Evolutionary conservation across 768 basidiomycete species (phyloP).

Genomic region (Suillus hirtellus): DNA sequence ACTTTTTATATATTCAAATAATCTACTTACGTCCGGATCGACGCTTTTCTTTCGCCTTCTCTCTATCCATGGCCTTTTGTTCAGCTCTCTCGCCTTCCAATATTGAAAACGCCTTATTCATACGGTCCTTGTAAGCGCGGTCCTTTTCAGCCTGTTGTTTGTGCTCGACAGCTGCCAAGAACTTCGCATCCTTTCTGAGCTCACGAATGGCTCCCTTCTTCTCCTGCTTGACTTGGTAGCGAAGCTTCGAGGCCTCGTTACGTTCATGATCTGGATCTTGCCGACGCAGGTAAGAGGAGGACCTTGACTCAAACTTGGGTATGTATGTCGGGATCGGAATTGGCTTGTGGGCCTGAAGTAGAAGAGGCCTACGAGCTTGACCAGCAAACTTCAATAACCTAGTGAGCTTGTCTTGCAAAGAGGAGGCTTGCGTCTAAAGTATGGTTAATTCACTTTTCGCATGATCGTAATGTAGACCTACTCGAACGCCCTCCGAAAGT

Average conservation of each 20-base stretch:
- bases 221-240: conserved; percentile 91
- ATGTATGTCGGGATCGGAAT: conserved; percentile 93
- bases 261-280: conserved; percentile 94
- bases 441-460: conserved; percentile 12
- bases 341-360: conserved; percentile 90
- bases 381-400: conserved; percentile 73
- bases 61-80: conserved; percentile 88
- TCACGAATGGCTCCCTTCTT: conserved; percentile 96
- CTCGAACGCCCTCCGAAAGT: conserved; percentile 57
- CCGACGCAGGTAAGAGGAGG: conserved; percentile 71
- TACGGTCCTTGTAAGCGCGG: conserved; percentile 69
- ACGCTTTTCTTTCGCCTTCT: conserved; percentile 74
- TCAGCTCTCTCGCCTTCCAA: conserved; percentile 90
- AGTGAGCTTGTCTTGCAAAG: conserved; percentile 48
- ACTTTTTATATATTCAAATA: not conserved
- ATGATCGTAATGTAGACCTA: conserved; percentile 29
- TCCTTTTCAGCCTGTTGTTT: conserved; percentile 88
- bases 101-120: conserved; percentile 78
- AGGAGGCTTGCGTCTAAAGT: conserved; percentile 42
- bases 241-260: conserved; percentile 83
- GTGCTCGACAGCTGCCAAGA: conserved; percentile 87
- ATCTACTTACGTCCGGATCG: conserved; percentile 71
- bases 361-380: conserved; percentile 74
- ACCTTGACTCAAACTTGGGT: conserved; percentile 85
- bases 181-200: conserved; percentile 91